Conservation (phyloP, 2,329 filamentous ascomycete genomes). For the Trichoderma sp. region DNA sequence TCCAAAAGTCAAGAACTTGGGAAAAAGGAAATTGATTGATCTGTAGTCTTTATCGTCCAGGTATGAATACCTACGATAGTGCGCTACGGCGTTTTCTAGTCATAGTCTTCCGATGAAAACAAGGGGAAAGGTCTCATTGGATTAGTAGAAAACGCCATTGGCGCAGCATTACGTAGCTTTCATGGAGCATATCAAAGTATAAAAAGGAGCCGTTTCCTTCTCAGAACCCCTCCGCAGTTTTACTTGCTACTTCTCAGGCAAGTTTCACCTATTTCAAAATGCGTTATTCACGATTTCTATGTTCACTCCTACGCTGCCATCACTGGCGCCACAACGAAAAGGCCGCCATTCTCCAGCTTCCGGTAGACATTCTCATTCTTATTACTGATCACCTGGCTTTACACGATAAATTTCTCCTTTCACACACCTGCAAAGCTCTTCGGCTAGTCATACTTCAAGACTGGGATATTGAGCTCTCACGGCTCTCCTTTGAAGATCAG, state of each 20-base stretch:
- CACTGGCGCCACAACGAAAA: neutral
- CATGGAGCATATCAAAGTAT: conserved; percentile 6
- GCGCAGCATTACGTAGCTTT: conserved; percentile 5
- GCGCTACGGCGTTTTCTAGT: conserved; percentile 3
- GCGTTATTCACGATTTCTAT: neutral
- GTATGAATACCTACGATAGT: neutral
- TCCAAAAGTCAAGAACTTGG: neutral
- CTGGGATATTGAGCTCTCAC: neutral
- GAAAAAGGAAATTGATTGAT: neutral
- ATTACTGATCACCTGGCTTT: neutral
- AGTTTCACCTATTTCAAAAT: neutral
- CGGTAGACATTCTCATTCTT: conserved; percentile 2
- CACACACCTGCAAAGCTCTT: conserved; percentile 15
- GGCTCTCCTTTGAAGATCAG: neutral
- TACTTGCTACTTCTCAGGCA: neutral
- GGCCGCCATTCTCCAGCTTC: conserved; percentile 5
- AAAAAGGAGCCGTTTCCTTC: neutral
- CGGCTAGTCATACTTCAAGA: neutral
- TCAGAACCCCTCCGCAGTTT: neutral
- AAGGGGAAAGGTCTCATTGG: too few species aligned
- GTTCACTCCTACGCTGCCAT: neutral
- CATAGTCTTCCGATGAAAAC: neutral
- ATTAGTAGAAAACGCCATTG: neutral
- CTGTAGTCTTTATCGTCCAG: neutral
- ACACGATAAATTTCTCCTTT: conserved; percentile 11